A percentile compares a stretch with the other conserved stretches of the same genome.
These are phyloP conservation scores for Pugionium cornutum DNA, from an alignment of 345 rosid species.

Conservation along the genomic window DNA sequence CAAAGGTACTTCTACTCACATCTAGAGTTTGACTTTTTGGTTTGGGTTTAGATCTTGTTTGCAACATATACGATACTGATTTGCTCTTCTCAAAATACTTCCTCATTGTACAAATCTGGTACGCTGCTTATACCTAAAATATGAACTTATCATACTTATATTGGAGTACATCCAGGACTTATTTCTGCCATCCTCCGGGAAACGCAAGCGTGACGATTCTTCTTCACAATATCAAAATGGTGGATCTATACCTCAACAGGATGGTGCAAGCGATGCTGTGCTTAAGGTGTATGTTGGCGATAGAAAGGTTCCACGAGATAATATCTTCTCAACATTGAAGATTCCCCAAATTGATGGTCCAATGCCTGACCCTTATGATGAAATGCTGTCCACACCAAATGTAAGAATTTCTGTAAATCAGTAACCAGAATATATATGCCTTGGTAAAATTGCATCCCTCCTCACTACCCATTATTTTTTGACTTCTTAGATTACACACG, in stretches of 20 bases:
- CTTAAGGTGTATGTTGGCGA: conserved; percentile 38
- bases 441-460: background rate
- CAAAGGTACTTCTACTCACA: conserved; percentile 60
- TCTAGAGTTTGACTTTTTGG: background rate
- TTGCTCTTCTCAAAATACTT: conserved; percentile 4
- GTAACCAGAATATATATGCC: background rate
- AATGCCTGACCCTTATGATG: conserved; percentile 90
- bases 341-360: conserved; percentile 96
- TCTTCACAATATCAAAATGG: conserved; percentile 70
- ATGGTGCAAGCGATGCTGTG: conserved; percentile 78
- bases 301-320: conserved; percentile 27
- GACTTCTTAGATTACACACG: conserved; percentile 11
- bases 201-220: conserved; percentile 91
- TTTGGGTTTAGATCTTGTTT: too few relatives aligned
- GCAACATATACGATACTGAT: too few relatives aligned
- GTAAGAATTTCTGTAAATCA: conserved; percentile 46
- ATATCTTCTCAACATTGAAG: conserved; percentile 43
- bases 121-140: conserved; percentile 9
- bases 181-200: conserved; percentile 74
- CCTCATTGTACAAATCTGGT: conserved; percentile 1
- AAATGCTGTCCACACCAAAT: conserved; percentile 89
- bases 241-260: conserved; percentile 91
- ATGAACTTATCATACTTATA: conserved; percentile 21
- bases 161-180: conserved; percentile 67
- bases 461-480: conserved; percentile 6